Conservation (phyloP, 768 basidiomycete genomes). For the Pleurotus cornucopiae region DNA sequence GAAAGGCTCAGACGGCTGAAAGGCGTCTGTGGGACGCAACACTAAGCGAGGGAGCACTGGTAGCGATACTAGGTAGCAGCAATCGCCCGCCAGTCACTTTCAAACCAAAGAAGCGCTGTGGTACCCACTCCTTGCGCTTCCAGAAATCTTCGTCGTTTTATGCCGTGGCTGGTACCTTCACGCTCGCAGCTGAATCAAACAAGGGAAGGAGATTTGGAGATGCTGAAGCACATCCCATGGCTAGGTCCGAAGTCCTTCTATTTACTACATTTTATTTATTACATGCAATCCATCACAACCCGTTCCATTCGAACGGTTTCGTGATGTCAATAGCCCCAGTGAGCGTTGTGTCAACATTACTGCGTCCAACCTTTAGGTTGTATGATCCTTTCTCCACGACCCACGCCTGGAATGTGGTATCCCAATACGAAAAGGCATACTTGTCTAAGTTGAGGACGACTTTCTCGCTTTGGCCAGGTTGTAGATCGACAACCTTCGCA, state of each 20-base stretch:
- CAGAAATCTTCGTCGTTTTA: conserved; percentile 34
- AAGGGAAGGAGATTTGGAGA: neutral
- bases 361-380: conserved; percentile 40
- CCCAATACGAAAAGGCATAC: conserved; percentile 68
- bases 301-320: conserved; percentile 24
- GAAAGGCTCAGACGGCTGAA: conserved; percentile 6
- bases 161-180: conserved; percentile 30
- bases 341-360: conserved; percentile 25
- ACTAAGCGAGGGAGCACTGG: too few relatives aligned
- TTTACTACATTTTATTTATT: neutral
- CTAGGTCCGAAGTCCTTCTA: neutral
- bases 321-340: conserved; percentile 18
- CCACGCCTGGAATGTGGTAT: conserved; percentile 42
- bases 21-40: too few relatives aligned
- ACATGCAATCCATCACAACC: conserved; percentile 18
- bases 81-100: conserved; percentile 16
- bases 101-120: conserved; percentile 31
- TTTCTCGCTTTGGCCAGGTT: conserved; percentile 34
- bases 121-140: conserved; percentile 36
- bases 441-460: conserved; percentile 54
- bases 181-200: conserved; percentile 19
- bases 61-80: conserved; percentile 17
- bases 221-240: neutral
- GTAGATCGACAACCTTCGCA: conserved; percentile 1
- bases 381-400: conserved; percentile 48